Evolutionary conservation across 331 rosid genomes (phyloP), one percentile per base, ranked within the genome.

Genomic region (Phaseolus coccineus): DNA sequence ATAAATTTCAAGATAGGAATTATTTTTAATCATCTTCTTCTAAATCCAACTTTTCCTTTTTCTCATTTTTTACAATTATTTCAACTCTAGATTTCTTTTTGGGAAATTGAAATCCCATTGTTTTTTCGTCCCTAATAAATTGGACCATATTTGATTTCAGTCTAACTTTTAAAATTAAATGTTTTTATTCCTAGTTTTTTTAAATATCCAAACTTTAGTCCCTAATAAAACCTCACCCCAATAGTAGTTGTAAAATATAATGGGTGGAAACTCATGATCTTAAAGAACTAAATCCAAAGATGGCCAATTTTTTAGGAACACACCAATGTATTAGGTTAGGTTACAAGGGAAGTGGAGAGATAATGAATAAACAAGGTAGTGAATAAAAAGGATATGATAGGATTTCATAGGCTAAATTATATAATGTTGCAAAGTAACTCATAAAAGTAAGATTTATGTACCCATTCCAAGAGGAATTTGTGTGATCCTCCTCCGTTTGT

Each of bases 391-490:
- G 46, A 31, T 57, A 46, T 39, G 59, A n/a, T 24, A 6, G 27
- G 13, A 65, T 25, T 66, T 68, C 53, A 8, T 19, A 55, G 40
- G 30, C 19, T 37, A 16, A 31, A 33, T 2, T 63, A 56, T 24
- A 58, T n/a, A 14, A 68, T 50, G 59, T 13, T 73, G 74, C 55
- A 46, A 25, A 48, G 48, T 40, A 66, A 46, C 31, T 77, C 42
- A 48, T 35, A 64, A 59, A 69, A 75, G 4, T 30, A 57, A 73
- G 66, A 77, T 11, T 13, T 35, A 53, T 81, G 4, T 81, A 96
- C 99, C 96, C 93, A 86, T 90, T 91, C 98, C 74, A 96, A 84
- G 71, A 93, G 91, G 59, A 85, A 79, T 83, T 88, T 87, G 56
- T 85, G 77, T 28, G 86, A 68, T 31, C 87, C 94, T 74, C 84